A percentile compares a stretch with the other conserved stretches of the same genome.
Evolutionary conservation across 2,329 filamentous ascomycete genomes (phyloP).

Genomic region (Ophidiomyces ophidiicola): DNA sequence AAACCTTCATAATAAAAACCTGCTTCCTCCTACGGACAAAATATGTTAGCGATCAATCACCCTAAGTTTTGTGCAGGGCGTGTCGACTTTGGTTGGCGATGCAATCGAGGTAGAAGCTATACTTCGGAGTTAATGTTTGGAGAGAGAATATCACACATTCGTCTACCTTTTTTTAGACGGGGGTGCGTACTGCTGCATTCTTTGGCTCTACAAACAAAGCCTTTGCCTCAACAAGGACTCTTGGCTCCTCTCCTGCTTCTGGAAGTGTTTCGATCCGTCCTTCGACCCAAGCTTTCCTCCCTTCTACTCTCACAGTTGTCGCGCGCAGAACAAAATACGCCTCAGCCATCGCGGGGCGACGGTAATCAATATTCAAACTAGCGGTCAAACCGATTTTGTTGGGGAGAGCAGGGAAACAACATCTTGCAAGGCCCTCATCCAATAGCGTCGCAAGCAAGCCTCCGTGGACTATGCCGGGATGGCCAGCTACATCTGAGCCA

Average conservation of each 20-base stretch:
- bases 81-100: too few relatives aligned
- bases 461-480: constrained; percentile 61
- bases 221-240: constrained; percentile 48
- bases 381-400: constrained; percentile 44
- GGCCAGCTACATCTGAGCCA: constrained; percentile 51
- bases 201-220: constrained; percentile 48
- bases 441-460: constrained; percentile 57
- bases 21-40: too few relatives aligned
- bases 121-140: background rate
- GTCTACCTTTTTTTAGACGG: background rate
- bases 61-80: too few relatives aligned
- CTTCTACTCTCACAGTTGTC: constrained; percentile 30
- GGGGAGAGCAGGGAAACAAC: constrained; percentile 41
- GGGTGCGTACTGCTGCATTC: constrained; percentile 54
- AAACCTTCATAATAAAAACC: too few relatives aligned
- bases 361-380: constrained; percentile 50
- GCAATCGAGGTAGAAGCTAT: constrained; percentile 16
- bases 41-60: too few relatives aligned
- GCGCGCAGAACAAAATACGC: constrained; percentile 48
- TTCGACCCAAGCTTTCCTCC: constrained; percentile 30
- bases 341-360: constrained; percentile 47
- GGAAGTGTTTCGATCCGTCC: constrained; percentile 35
- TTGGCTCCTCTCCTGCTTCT: constrained; percentile 61
- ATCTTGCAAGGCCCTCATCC: constrained; percentile 55
- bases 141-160: background rate